phyloP scores from a whole-genome alignment of 805 yeast genomes.

The Kodamaea leandrae region DNA sequence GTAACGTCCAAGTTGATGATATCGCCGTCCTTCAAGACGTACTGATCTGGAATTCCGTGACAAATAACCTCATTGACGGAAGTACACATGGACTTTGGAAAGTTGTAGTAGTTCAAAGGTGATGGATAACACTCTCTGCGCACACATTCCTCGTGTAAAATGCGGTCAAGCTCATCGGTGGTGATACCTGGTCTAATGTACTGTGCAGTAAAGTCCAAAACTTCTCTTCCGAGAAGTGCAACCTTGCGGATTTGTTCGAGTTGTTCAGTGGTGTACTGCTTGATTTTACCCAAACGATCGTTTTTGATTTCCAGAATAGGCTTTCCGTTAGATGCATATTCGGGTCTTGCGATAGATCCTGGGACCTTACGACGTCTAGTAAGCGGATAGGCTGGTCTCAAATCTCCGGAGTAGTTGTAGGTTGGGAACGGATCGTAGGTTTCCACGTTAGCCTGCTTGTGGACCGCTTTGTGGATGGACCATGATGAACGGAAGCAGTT shows the following conservation, averaged over 20 bases:
- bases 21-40: conserved; percentile 87
- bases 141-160: conserved; percentile 84
- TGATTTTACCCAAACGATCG: conserved; percentile 66
- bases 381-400: conserved; percentile 81
- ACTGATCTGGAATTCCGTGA: conserved; percentile 95
- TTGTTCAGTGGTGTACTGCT: conserved; percentile 61
- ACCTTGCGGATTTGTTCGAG: conserved; percentile 73
- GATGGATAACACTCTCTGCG: conserved; percentile 92
- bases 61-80: conserved; percentile 94
- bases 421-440: conserved; percentile 85
- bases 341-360: conserved; percentile 69
- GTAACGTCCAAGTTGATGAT: conserved; percentile 89
- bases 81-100: conserved; percentile 89
- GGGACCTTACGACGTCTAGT: conserved; percentile 72
- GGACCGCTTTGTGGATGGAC: conserved; percentile 72
- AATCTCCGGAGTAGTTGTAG: conserved; percentile 66
- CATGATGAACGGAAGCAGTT: conserved; percentile 74
- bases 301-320: conserved; percentile 76
- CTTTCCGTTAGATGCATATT: conserved; percentile 76
- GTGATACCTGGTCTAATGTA: conserved; percentile 84
- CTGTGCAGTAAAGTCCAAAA: conserved; percentile 85
- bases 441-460: conserved; percentile 51
- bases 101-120: conserved; percentile 90
- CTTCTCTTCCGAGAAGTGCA: conserved; percentile 77
- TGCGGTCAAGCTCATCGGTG: conserved; percentile 84